Conservation (phyloP, 768 basidiomycete species). For the Lentinula detonsa region DNA sequence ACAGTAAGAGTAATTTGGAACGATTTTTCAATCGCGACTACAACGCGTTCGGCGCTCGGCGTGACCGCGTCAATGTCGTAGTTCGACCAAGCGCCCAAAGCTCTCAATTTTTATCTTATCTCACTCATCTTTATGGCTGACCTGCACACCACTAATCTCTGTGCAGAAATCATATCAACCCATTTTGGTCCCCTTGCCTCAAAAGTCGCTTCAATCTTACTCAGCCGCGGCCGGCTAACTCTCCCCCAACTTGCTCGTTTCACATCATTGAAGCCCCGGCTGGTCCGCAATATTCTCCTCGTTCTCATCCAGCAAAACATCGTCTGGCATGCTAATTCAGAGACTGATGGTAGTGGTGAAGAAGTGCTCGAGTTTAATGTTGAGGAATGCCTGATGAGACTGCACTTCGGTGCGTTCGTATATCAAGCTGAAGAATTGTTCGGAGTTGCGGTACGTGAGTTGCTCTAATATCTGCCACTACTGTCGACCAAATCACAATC, state of each 20-base stretch:
- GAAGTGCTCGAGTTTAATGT: conserved; percentile 79
- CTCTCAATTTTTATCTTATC: neutral
- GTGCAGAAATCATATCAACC: conserved; percentile 53
- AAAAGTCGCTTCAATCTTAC: conserved; percentile 62
- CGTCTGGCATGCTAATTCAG: conserved; percentile 74
- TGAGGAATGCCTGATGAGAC: conserved; percentile 74
- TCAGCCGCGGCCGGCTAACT: conserved; percentile 82
- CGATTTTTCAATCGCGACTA: too few relatives aligned
- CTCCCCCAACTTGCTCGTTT: conserved; percentile 63
- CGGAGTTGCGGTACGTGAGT: conserved; percentile 58
- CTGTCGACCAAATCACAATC: neutral
- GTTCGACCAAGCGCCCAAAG: neutral
- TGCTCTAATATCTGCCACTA: neutral
- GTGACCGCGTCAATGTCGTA: neutral
- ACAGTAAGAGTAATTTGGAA: too few relatives aligned
- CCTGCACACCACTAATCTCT: conserved; percentile 53
- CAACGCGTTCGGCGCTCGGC: neutral
- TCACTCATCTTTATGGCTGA: conserved; percentile 46
- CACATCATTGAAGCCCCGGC: conserved; percentile 61
- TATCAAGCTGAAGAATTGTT: conserved; percentile 67
- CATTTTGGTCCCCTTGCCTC: conserved; percentile 65
- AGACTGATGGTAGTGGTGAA: conserved; percentile 43
- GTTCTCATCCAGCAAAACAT: conserved; percentile 89
- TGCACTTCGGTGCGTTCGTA: conserved; percentile 81
- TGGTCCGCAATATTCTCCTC: conserved; percentile 63